Base-by-base conservation (phyloP, 495 filamentous ascomycete genomes). In the Wilcoxina mikolae region DNA sequence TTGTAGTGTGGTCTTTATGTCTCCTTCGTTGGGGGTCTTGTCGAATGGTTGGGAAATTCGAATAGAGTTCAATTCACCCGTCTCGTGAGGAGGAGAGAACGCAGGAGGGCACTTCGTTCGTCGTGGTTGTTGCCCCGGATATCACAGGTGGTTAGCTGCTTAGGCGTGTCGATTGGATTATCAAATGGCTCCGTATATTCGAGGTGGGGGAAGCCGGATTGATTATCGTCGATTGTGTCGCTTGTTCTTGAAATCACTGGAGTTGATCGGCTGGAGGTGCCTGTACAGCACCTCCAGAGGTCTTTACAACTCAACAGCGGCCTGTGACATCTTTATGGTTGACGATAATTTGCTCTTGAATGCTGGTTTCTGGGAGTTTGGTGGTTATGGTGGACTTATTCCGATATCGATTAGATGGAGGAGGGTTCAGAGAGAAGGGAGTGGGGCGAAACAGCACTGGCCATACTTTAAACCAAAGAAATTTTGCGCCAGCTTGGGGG, bases 281-380 rank as follows among this genome's bases (percentile, higher is more conserved):
- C 44, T 55, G 53, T 58, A 43, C 59, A 62, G 58, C 56, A 64
- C 61, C 61, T 56, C 61, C 61, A 64, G 61, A 64, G 53, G 39
- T 35, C 59, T 62, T 64, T 64, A 64, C 60, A 64, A 64, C 61
- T 64, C 60, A 58, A 59, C 60, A 55, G 60, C 43, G 60, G 59
- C 54, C 31, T 64, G 61, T 59, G 60, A 64, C 61, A 64, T 64
- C 58, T 59, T 63, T 62, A 55, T 47, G 60, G 53, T 53, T 62
- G 56, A 62, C 61, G 60, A 62, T 59, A 60, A 61, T 63, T 52
- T 49, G 58, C 57, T 54, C 33, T 45, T 46, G 42, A 44, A 56
- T 62, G 35, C 47, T 54, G 52, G 59, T 55, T 55, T 58, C 29
- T 56, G 24, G 49, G 35, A 17, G 38, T 44, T 27, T 45, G 25